These are phyloP conservation scores for Candida rishiriensis DNA, from an alignment of 805 yeast species.

Conservation along the genomic window DNA sequence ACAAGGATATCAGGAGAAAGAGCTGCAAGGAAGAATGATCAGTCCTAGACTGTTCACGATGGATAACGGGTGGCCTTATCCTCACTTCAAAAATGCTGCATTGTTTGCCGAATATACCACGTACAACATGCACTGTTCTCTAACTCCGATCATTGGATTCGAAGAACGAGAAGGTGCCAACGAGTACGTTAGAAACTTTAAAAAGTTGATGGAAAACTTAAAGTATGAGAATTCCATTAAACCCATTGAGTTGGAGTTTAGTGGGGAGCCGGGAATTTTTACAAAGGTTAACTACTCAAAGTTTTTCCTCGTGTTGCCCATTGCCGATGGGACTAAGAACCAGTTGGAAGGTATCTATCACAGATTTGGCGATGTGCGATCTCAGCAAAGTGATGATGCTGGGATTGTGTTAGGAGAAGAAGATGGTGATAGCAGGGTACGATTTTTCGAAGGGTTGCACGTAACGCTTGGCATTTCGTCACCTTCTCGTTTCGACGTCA, in stretches of 20 bases:
- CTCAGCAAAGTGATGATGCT: slow-evolving; percentile 10
- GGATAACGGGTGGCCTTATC: slow-evolving; percentile 19
- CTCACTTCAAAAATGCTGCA: slow-evolving; percentile 12
- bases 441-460: slow-evolving; percentile 12
- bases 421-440: slow-evolving; percentile 7
- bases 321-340: slow-evolving; percentile 2
- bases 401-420: slow-evolving; percentile 21
- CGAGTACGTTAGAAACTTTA: slow-evolving; percentile 10
- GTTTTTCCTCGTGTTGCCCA: slow-evolving; percentile 12
- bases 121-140: slow-evolving; percentile 16
- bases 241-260: background rate
- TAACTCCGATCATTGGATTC: slow-evolving; percentile 24
- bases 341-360: slow-evolving; percentile 4
- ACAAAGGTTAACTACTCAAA: slow-evolving; percentile 11
- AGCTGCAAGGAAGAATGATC: slow-evolving; percentile 13
- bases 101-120: slow-evolving; percentile 10
- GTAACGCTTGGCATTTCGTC: slow-evolving; percentile 15
- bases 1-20: slow-evolving; percentile 16
- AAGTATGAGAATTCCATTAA: background rate
- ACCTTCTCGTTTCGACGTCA: background rate
- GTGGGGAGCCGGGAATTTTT: slow-evolving; percentile 2
- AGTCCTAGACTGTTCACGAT: slow-evolving; percentile 16
- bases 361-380: slow-evolving; percentile 6
- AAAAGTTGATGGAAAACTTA: slow-evolving; percentile 5
- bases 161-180: slow-evolving; percentile 5